phyloP scores from a whole-genome alignment of 2,329 filamentous ascomycete genomes.

The Fusarium heterosporum region DNA sequence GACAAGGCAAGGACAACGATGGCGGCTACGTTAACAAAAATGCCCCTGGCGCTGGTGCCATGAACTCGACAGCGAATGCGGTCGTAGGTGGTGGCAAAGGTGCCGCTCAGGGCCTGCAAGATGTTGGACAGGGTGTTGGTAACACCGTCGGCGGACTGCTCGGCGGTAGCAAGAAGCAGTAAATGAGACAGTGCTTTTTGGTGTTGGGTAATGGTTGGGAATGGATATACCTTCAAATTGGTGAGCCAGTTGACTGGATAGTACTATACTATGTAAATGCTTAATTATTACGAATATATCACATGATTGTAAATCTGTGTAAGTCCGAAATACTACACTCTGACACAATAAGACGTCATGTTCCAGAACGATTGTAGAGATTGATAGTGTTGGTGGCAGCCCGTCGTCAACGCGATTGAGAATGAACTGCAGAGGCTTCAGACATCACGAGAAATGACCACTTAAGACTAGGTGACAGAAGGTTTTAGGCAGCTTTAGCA shows the following conservation, averaged over 20 bases:
- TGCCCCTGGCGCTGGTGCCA: slow-evolving; percentile 47
- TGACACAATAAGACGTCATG: too few species aligned
- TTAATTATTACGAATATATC: slow-evolving; percentile 9
- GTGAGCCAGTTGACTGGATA: neutral
- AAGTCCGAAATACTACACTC: neutral
- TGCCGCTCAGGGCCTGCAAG: slow-evolving; percentile 49
- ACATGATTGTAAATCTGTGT: neutral
- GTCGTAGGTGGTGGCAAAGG: slow-evolving; percentile 50
- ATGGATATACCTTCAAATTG: slow-evolving; percentile 11
- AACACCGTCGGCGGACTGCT: slow-evolving; percentile 51
- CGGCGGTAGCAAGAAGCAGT: slow-evolving; percentile 50
- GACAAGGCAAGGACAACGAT: slow-evolving; percentile 71
- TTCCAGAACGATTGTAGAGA: too few species aligned
- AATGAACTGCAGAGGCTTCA: too few species aligned
- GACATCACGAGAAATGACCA: too few species aligned
- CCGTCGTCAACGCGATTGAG: too few species aligned
- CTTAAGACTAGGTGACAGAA: too few species aligned
- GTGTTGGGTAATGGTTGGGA: slow-evolving; percentile 13
- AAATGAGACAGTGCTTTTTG: neutral
- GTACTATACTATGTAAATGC: neutral
- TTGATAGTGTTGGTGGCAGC: too few species aligned
- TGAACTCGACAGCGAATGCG: slow-evolving; percentile 45
- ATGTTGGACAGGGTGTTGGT: slow-evolving; percentile 26
- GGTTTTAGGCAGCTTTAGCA: too few species aligned
- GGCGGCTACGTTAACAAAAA: slow-evolving; percentile 59